Evolutionary conservation across 192 early-diverging fungal genomes (phyloP).

Genomic region (Entomortierella beljakovae): DNA sequence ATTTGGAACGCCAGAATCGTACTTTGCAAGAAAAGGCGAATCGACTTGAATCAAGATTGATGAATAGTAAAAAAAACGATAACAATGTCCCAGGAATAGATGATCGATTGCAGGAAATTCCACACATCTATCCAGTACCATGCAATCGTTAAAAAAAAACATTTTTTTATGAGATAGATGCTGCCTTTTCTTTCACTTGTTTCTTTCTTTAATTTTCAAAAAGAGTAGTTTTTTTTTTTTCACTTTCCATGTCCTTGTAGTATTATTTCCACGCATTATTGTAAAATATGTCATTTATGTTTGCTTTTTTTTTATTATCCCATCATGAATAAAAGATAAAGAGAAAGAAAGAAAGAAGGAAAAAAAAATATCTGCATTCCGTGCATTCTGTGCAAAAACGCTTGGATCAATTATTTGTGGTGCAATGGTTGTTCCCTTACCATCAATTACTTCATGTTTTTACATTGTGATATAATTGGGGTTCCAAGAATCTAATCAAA

Average conservation of each 20-base stretch:
- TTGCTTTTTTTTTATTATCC: no score
- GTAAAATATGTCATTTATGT: no score
- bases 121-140: conserved; percentile 48
- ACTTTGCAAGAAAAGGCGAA: conserved; percentile 56
- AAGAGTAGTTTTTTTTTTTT: no score
- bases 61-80: conserved; percentile 19
- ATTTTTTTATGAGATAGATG: background rate
- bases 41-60: conserved; percentile 47
- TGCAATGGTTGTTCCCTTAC: background rate
- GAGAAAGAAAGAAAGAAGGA: no score
- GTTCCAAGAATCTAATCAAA: no score
- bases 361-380: no score
- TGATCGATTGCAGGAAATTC: conserved; percentile 50
- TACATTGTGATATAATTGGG: no score
- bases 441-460: background rate
- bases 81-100: conserved; percentile 19
- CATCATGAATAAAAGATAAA: no score
- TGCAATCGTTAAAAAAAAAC: conserved; percentile 30
- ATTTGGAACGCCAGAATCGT: conserved; percentile 70
- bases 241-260: no score
- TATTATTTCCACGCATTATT: no score
- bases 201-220: background rate
- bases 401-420: no score
- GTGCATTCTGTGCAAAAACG: no score
- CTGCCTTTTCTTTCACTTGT: background rate